A percentile compares a stretch with the other conserved stretches of the same genome.
These are phyloP conservation scores for Lactarius akahatsu DNA, from an alignment of 768 basidiomycete species.

Conservation along the genomic window DNA sequence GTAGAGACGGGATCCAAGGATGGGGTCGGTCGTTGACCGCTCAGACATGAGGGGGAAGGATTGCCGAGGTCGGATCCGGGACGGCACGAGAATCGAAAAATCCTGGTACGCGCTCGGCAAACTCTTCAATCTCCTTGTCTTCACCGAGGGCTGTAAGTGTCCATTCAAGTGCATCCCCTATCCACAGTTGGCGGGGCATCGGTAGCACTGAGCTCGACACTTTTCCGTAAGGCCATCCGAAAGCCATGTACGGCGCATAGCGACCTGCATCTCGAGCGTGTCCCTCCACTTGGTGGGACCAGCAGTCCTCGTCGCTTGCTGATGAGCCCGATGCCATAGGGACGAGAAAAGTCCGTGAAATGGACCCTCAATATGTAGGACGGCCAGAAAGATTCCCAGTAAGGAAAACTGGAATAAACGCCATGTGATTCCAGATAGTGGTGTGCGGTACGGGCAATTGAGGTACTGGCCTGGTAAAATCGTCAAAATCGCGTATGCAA, in stretches of 20 bases:
- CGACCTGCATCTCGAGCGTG: background rate
- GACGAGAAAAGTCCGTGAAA: background rate
- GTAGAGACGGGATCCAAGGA: conserved; percentile 9
- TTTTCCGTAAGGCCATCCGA: conserved; percentile 3
- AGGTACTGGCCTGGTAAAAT: background rate
- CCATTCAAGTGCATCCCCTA: conserved; percentile 3
- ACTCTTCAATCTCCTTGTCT: conserved; percentile 8
- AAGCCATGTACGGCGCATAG: conserved; percentile 2
- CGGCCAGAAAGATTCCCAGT: background rate
- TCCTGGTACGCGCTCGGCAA: conserved; percentile 3
- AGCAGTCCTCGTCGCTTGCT: background rate
- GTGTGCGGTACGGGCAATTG: conserved; percentile 12
- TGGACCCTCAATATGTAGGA: background rate
- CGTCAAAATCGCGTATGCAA: background rate
- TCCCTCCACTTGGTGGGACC: conserved; percentile 1
- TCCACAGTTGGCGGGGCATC: background rate
- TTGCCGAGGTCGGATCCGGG: conserved; percentile 4
- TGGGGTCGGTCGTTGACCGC: background rate
- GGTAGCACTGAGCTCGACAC: conserved; percentile 1
- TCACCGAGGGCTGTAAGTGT: conserved; percentile 7
- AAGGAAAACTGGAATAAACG: background rate
- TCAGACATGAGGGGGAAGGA: too few relatives aligned
- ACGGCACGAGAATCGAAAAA: conserved; percentile 3
- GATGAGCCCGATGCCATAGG: background rate
- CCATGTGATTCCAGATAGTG: conserved; percentile 1